Base-by-base conservation (phyloP, 2,329 filamentous ascomycete genomes). In the Cladosporium halotolerans region DNA sequence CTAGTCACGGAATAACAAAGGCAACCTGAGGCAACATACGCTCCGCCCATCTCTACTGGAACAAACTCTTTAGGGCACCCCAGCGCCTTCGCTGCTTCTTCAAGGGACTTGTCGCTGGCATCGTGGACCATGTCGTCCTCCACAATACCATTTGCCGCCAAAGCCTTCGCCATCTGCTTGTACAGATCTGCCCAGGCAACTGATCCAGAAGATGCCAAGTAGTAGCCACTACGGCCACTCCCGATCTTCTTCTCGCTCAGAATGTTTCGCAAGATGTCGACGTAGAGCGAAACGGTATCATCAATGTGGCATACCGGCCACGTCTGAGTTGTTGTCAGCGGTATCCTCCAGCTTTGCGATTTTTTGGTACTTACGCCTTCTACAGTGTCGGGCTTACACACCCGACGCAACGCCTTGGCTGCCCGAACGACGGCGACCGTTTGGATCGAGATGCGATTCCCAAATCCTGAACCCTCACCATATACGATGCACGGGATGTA, bases 401-500 rank as follows among this genome's bases (percentile, higher is more conserved):
- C 70, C 6, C 64, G 63, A 3, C 71, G 59, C 23, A 69, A 16
- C 2, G 63, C 67, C 44, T 70, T 71, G 0, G 76, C 78, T 0
- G 76, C 75, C 19, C 65, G 65, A 2, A 80, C 72, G 13, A 79
- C 70, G 1, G 71, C 74, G 0, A 73, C 72, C 0, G 74, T 78
- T 58, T 80, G 77, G 45, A 78, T 79, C 2, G 77, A 79, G 39
- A 76, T 76, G 1, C 52, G 56, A 56, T 80, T 79, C 1, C 76
- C 76, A 52, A 79, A 79, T 0, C 77, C 76, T 54, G 73, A 69
- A 3, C 76, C 73, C 51, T 71, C 64, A 6, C 77, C 77, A 57
- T 77, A 79, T 11, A 81, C 78, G 28, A 80, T 74, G 58, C 78
- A 80, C 1, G 78, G 78, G 0, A 65, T 66, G 60, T 80, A 80